Base-by-base conservation (phyloP, 2,329 filamentous ascomycete genomes). In the Botrytis medusae region DNA sequence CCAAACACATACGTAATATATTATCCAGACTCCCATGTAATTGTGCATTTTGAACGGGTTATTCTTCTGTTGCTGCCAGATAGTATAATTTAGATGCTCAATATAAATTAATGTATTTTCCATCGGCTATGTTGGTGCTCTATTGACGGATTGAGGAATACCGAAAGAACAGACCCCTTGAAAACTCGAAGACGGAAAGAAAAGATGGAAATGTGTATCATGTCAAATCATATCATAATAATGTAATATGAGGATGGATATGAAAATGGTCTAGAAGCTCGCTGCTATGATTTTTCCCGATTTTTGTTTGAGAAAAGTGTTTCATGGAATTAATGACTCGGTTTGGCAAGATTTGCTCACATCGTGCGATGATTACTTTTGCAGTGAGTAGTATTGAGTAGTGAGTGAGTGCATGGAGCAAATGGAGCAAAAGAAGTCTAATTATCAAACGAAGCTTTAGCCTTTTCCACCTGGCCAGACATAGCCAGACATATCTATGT, bases 101-200 rank as follows among this genome's bases (percentile, higher is more conserved):
- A 68, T 68, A 29, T 42, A 57, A 68, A 42, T 68, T 68, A 57
- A 57, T 68, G 57, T 68, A 42, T 32, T 37, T 67, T 16, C 16
- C 37, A 69, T 69, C 34, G 65, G 65, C 65, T 57, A 68, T 68
- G 48, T 68, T 42, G 48, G 65, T 57, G 34, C 32, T n/a, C 16
- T 32, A 12, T 68, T 54, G 37, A 42, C n/a, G 9, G 46, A 65
- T 65, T 54, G 48, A 68, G 64, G 64, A 67, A 54, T 40, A 40
- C 64, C 46, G 44, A 54, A 54, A n/a, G 63, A 61, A 61, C 0
- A 61, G 7, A 65, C 42, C 22, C 63, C n/a, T 57, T 6, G 51
- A 57, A 46, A 6, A 14, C 44, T 22, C 51, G 44, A 51, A 67
- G 22, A n/a, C 32, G 44, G 44, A 40, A 57, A 14, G 51, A n/a